Evolutionary conservation across 495 filamentous ascomycete species (phyloP).

Genomic region (Tetracladium marchalianum): DNA sequence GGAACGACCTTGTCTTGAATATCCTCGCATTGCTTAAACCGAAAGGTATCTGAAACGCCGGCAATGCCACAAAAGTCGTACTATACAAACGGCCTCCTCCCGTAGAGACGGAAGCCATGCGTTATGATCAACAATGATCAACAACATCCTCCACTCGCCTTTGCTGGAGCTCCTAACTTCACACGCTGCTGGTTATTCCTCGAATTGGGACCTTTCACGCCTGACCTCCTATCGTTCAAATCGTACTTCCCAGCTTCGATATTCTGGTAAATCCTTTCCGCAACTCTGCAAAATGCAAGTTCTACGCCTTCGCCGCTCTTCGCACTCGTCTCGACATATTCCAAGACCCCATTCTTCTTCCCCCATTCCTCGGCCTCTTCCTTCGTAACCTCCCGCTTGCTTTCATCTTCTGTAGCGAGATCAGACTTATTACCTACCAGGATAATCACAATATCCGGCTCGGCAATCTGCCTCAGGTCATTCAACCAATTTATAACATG

Average conservation of each 20-base stretch:
- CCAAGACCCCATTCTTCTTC: constrained; percentile 63
- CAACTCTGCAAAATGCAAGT: constrained; percentile 82
- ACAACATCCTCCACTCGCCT: constrained; percentile 9
- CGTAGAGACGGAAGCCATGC: neutral
- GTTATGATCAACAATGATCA: neutral
- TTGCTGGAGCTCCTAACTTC: constrained; percentile 26
- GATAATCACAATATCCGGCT: constrained; percentile 86
- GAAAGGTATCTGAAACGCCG: neutral
- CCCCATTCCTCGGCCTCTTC: constrained; percentile 88
- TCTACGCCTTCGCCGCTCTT: constrained; percentile 93
- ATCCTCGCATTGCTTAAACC: too few species aligned
- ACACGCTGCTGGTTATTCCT: constrained; percentile 28
- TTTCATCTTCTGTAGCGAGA: constrained; percentile 47
- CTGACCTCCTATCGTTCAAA: constrained; percentile 83
- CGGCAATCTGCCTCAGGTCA: constrained; percentile 85
- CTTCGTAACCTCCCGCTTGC: constrained; percentile 65
- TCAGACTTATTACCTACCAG: constrained; percentile 94
- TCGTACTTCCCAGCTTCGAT: constrained; percentile 91
- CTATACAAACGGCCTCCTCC: neutral
- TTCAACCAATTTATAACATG: constrained; percentile 85
- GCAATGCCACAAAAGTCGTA: constrained; percentile 1
- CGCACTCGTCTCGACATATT: constrained; percentile 92
- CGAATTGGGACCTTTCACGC: constrained; percentile 70
- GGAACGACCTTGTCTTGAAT: too few species aligned
- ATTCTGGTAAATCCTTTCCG: constrained; percentile 88